Percentiles rank a stretch among this genome's conserved stretches.
Conservation (phyloP, 192 early-diverging fungal species). For the Phlyctochytrium arcticum region DNA sequence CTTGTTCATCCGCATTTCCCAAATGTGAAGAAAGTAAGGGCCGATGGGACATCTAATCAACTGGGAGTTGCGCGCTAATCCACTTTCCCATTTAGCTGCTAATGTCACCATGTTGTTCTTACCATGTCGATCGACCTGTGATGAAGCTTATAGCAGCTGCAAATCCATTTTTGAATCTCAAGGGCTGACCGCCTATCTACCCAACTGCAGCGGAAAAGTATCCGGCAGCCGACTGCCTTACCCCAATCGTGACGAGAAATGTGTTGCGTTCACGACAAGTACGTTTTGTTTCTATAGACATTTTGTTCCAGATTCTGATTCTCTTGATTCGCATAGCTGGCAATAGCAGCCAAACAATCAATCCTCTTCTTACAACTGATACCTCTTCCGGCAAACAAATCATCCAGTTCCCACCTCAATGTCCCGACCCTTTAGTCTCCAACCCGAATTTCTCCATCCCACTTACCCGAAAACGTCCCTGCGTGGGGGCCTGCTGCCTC, state of each 20-base stretch:
- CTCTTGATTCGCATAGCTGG: no score
- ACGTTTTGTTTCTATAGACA: no score
- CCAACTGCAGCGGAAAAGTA: background rate
- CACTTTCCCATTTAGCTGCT: no score
- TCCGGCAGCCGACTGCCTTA: background rate
- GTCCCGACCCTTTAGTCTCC: background rate
- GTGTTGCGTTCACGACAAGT: background rate
- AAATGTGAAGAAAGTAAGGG: background rate
- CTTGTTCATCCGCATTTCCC: conserved; percentile 5
- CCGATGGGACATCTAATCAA: no score
- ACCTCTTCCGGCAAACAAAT: background rate
- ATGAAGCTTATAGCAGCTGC: background rate
- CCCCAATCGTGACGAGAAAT: background rate
- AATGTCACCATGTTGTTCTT: background rate
- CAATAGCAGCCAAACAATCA: background rate
- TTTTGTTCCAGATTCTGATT: no score
- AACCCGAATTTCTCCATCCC: conserved; percentile 1
- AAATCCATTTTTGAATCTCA: background rate
- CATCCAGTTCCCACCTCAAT: background rate
- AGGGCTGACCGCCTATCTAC: background rate
- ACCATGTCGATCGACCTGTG: conserved; percentile 3
- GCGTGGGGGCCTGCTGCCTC: conserved; percentile 12
- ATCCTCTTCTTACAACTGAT: background rate
- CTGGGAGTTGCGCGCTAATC: no score
- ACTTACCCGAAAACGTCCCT: background rate